These are phyloP conservation scores for Escovopsis sp. DNA, from an alignment of 2,329 filamentous ascomycete genomes.

Conservation along the genomic window DNA sequence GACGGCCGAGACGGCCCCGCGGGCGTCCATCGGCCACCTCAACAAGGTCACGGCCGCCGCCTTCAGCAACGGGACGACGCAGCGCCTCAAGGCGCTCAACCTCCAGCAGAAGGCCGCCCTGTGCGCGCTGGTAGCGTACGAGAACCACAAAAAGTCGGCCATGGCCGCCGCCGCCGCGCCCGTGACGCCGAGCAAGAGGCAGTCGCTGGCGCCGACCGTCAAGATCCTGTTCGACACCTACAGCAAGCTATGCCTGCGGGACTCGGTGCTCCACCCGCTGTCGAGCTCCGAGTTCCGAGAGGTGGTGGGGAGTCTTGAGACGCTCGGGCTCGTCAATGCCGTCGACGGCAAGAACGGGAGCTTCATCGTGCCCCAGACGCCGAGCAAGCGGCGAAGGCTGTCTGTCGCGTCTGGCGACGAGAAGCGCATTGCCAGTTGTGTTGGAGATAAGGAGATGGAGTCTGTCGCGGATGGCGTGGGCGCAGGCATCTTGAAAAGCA, in stretches of 20 bases:
- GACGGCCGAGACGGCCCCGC: conserved; percentile 67
- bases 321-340: conserved; percentile 61
- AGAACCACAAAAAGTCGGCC: conserved; percentile 50
- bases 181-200: conserved; percentile 46
- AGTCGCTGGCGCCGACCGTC: conserved; percentile 57
- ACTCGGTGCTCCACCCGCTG: conserved; percentile 79
- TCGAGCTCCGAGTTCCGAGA: conserved; percentile 89
- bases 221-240: conserved; percentile 79
- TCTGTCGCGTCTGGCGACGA: conserved; percentile 46
- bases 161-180: conserved; percentile 24
- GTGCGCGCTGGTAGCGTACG: conserved; percentile 76
- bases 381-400: conserved; percentile 51
- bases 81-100: conserved; percentile 76
- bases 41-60: conserved; percentile 81
- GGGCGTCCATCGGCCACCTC: conserved; percentile 78
- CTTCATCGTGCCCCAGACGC: conserved; percentile 49
- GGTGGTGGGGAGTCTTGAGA: conserved; percentile 79
- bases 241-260: conserved; percentile 63
- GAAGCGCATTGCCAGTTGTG: conserved; percentile 61
- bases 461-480: conserved; percentile 50
- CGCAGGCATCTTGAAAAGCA: conserved; percentile 45
- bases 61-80: conserved; percentile 76
- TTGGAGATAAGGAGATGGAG: conserved; percentile 66
- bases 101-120: conserved; percentile 92
- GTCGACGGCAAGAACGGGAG: conserved; percentile 57